Conservation (phyloP, 129 eudicot species). For the Dittrichia graveolens region DNA sequence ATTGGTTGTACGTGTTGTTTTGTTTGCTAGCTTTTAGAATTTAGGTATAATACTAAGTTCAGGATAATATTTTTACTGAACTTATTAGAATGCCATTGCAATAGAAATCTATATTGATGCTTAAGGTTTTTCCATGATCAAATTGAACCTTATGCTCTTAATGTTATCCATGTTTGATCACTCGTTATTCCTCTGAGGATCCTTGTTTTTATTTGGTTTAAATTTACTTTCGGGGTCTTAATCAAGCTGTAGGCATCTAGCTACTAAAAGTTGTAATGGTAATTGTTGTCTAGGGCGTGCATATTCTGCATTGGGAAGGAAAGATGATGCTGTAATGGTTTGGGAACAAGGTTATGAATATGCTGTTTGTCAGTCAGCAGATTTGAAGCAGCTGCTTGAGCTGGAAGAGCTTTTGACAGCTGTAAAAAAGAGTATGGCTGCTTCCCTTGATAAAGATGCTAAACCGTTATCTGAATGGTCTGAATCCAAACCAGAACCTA, state of each 20-base stretch:
- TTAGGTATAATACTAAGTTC: conserved; percentile 1
- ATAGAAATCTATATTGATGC: conserved; percentile 12
- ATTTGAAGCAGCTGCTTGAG: conserved; percentile 88
- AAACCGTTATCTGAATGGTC: conserved; percentile 43
- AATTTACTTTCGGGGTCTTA: background rate
- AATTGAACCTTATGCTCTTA: conserved; percentile 15
- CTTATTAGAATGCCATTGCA: conserved; percentile 9
- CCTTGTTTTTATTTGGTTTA: conserved; percentile 9
- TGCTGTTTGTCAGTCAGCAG: conserved; percentile 73
- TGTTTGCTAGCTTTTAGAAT: conserved; percentile 1
- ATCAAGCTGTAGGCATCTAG: conserved; percentile 8
- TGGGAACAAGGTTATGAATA: conserved; percentile 89
- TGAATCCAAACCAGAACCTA: conserved; percentile 42
- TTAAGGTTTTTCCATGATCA: background rate
- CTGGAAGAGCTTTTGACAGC: conserved; percentile 77
- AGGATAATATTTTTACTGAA: conserved; percentile 15
- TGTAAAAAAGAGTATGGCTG: conserved; percentile 50
- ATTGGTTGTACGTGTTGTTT: conserved; percentile 12
- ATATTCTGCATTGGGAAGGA: conserved; percentile 83
- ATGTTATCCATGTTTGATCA: conserved; percentile 17
- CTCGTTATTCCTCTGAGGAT: conserved; percentile 2
- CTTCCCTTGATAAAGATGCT: conserved; percentile 41
- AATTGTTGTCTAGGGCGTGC: conserved; percentile 66
- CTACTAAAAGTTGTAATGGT: conserved; percentile 21
- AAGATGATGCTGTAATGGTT: conserved; percentile 73